Conservation (phyloP, 805 yeast species). For the Saccharomyces paradoxus region DNA sequence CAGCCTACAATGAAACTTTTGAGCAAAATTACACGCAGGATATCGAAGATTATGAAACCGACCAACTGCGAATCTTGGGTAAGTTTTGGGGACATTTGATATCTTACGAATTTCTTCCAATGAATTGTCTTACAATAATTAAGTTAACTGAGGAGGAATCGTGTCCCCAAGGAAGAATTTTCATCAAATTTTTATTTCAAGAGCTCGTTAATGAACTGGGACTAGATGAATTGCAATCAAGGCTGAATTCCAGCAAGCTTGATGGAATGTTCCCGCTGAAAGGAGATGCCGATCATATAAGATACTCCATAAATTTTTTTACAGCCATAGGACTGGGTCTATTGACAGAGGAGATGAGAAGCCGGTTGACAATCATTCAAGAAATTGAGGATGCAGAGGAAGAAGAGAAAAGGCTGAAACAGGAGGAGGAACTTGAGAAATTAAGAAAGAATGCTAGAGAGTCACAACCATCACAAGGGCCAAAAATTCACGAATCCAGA, state of each 20-base stretch:
- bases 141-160: conserved; percentile 63
- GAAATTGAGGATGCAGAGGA: conserved; percentile 17
- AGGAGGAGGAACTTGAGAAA: not conserved
- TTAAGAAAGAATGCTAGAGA: not conserved
- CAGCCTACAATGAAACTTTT: conserved; percentile 47
- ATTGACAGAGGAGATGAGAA: conserved; percentile 77
- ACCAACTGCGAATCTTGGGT: conserved; percentile 69
- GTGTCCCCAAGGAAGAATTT: conserved; percentile 71
- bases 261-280: conserved; percentile 57
- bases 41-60: conserved; percentile 62
- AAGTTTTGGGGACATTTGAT: conserved; percentile 80
- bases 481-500: not conserved
- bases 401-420: conserved; percentile 1
- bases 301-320: conserved; percentile 82
- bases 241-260: conserved; percentile 45
- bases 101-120: conserved; percentile 58
- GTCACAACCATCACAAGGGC: not conserved
- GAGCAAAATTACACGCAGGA: conserved; percentile 40
- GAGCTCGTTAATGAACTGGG: conserved; percentile 77
- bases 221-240: conserved; percentile 36
- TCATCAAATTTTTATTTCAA: conserved; percentile 71
- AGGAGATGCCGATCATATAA: conserved; percentile 40
- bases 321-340: conserved; percentile 88
- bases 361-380: conserved; percentile 33
- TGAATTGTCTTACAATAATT: conserved; percentile 50